A percentile compares a stretch with the other conserved stretches of the same genome.
phyloP scores from a whole-genome alignment of 257 asterid genomes.

The Rubia yunnanensis region DNA sequence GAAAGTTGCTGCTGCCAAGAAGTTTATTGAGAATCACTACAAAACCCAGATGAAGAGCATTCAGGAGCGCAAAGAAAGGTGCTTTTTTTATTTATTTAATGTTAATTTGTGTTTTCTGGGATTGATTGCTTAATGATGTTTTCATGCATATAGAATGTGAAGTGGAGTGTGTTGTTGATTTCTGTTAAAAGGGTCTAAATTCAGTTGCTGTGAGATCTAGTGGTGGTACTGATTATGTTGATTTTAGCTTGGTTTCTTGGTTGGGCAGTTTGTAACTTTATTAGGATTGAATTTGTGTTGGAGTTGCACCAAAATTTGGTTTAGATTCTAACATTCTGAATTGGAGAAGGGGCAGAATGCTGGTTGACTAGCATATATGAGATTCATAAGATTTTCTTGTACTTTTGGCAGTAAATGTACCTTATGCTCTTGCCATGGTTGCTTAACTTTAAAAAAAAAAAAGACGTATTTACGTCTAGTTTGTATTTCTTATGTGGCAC shows the following conservation, averaged over 20 bases:
- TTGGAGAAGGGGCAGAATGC: background rate
- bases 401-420: background rate
- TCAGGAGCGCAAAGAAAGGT: constrained; percentile 93
- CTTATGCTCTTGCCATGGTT: background rate
- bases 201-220: constrained; percentile 17
- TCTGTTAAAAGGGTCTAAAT: background rate
- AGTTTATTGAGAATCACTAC: constrained; percentile 96
- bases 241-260: constrained; percentile 7
- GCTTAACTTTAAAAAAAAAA: no score
- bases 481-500: background rate
- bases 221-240: background rate
- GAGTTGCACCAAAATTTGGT: background rate
- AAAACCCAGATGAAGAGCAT: constrained; percentile 92
- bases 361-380: constrained; percentile 5
- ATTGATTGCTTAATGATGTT: background rate
- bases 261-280: background rate
- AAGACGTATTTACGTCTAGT: no score
- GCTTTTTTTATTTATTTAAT: background rate
- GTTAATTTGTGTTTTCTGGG: background rate
- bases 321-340: background rate
- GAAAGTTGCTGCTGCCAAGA: constrained; percentile 97
- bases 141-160: background rate
- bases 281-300: background rate
- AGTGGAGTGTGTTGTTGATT: constrained; percentile 1
- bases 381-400: background rate